phyloP scores from a whole-genome alignment of 176 grass and related monocot genomes.

The Carex myosuroides region DNA sequence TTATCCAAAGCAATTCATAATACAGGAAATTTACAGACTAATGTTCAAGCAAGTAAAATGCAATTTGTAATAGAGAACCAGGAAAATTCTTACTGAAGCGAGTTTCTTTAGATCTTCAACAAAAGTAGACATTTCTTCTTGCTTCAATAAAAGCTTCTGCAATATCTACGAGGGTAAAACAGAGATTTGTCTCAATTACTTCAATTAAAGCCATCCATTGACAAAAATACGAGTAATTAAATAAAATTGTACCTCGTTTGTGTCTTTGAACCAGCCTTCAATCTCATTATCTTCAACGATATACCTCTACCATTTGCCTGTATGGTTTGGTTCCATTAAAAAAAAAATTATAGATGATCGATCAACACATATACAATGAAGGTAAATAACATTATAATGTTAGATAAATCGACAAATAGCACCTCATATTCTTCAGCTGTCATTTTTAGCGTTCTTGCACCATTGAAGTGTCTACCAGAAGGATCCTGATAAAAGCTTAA shows the following conservation, averaged over 20 bases:
- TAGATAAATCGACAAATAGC: neutral
- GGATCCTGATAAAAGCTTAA: slow-evolving; percentile 7
- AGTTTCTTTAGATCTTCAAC: slow-evolving; percentile 57
- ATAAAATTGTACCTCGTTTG: slow-evolving; percentile 42
- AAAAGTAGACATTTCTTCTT: slow-evolving; percentile 47
- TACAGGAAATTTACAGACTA: neutral
- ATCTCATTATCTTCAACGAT: slow-evolving; percentile 50
- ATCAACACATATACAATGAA: neutral
- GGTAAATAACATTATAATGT: neutral
- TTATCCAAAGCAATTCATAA: neutral
- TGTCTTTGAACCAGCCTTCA: slow-evolving; percentile 46
- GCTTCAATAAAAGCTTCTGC: slow-evolving; percentile 49
- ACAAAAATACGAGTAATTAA: slow-evolving; percentile 23
- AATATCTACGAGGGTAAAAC: slow-evolving; percentile 39
- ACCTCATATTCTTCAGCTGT: neutral
- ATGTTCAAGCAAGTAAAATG: neutral
- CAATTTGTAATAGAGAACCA: neutral
- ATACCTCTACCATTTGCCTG: slow-evolving; percentile 23
- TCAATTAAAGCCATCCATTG: neutral
- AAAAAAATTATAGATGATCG: neutral
- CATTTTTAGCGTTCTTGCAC: neutral
- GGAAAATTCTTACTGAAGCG: slow-evolving; percentile 25
- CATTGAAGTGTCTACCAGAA: neutral
- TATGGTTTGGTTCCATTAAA: slow-evolving; percentile 19
- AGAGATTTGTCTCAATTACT: neutral